A percentile compares a stretch with the other conserved stretches of the same genome.
These are phyloP conservation scores for Chimonanthus praecox DNA, from an alignment of 164 flowering plant species.

Conservation along the genomic window DNA sequence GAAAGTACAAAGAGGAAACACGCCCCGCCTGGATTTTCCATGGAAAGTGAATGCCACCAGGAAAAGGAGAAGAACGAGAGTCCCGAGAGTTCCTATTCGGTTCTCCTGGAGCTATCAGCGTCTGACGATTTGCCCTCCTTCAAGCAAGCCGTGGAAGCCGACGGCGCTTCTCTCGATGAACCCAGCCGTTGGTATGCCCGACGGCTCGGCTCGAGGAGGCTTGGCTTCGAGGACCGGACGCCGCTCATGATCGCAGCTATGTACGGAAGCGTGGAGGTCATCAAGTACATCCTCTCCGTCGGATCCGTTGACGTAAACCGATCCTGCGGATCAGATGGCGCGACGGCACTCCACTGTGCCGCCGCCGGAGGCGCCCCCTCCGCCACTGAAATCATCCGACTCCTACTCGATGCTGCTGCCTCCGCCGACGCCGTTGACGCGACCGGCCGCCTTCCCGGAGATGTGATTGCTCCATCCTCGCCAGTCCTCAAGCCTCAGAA, in stretches of 20 bases:
- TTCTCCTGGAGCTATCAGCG: constrained; percentile 15
- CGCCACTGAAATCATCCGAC: constrained; percentile 40
- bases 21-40: no score
- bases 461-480: constrained; percentile 41
- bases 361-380: constrained; percentile 64
- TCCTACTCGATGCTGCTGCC: constrained; percentile 42
- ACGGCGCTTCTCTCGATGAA: constrained; percentile 9
- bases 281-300: constrained; percentile 46
- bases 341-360: constrained; percentile 90
- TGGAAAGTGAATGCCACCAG: no score
- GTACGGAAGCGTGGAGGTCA: constrained; percentile 59
- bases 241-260: constrained; percentile 83
- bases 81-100: constrained; percentile 2
- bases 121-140: constrained; percentile 12
- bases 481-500: constrained; percentile 37
- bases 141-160: constrained; percentile 10
- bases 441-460: constrained; percentile 32
- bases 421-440: constrained; percentile 28
- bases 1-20: no score
- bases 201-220: constrained; percentile 34
- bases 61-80: no score
- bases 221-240: constrained; percentile 73
- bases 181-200: constrained; percentile 17
- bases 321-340: constrained; percentile 61
- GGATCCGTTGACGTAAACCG: constrained; percentile 47